These are phyloP conservation scores for Eucalyptus pauciflora DNA, from an alignment of 345 rosid species.

Conservation along the genomic window DNA sequence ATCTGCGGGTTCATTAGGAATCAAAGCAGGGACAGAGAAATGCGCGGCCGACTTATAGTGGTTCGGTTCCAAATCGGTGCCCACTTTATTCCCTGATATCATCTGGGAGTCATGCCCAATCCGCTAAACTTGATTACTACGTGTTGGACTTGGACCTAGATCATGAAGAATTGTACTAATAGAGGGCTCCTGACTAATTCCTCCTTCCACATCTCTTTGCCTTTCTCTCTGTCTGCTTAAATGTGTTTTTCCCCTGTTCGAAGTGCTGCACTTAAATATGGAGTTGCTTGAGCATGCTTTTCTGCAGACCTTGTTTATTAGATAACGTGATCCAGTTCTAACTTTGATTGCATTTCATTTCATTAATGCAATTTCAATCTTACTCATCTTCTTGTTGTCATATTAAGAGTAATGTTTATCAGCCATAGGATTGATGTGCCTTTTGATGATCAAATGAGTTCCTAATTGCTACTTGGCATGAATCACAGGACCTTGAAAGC, in stretches of 20 bases:
- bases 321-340: not conserved
- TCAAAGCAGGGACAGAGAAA: not conserved
- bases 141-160: not conserved
- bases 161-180: not conserved
- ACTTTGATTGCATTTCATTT: not conserved
- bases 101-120: not conserved
- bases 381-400: not conserved
- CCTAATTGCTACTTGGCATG: not conserved
- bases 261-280: not conserved
- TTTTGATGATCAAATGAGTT: not conserved
- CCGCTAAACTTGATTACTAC: not conserved
- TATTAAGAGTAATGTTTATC: not conserved
- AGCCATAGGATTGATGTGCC: not conserved
- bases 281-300: not conserved
- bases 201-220: not conserved
- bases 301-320: not conserved
- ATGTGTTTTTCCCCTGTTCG: not conserved
- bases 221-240: not conserved
- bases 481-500: not conserved
- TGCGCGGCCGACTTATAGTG: not conserved
- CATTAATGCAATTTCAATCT: not conserved
- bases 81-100: not conserved
- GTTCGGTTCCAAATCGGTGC: not conserved
- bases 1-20: not conserved
- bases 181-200: not conserved